phyloP scores from a whole-genome alignment of 345 rosid species.

The Eutrema yunnanense region DNA sequence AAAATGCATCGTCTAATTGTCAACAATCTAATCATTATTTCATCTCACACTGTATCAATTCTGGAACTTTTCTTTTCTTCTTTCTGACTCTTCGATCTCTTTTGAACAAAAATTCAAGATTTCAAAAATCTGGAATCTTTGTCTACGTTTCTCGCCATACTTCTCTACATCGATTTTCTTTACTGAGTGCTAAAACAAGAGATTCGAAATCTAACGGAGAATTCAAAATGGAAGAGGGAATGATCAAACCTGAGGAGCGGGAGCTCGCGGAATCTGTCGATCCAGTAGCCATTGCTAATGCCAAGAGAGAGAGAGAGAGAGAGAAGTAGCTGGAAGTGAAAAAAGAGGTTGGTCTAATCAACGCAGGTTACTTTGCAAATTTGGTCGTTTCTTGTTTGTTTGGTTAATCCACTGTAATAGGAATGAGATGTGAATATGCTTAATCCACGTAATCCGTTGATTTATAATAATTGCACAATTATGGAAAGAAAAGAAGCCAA shows the following conservation, averaged over 20 bases:
- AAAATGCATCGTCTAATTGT: not conserved
- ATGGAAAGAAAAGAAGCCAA: not conserved
- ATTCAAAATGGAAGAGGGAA: not conserved
- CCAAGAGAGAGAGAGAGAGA: not conserved
- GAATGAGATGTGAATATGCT: conserved; percentile 3
- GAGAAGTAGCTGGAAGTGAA: not conserved
- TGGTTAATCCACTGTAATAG: not conserved
- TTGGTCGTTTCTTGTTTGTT: conserved; percentile 13
- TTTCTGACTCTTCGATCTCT: not conserved
- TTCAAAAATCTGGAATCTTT: not conserved
- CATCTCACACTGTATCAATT: not conserved
- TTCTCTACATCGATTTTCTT: too few relatives aligned
- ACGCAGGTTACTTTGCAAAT: not conserved
- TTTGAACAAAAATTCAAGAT: not conserved
- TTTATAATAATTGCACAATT: not conserved
- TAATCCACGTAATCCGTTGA: conserved; percentile 8
- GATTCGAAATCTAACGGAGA: not conserved
- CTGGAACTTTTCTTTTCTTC: not conserved
- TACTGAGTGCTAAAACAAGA: too few relatives aligned
- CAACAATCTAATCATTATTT: conserved; percentile 18
- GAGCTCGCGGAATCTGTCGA: conserved; percentile 13
- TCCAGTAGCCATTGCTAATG: conserved; percentile 16
- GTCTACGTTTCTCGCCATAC: not conserved
- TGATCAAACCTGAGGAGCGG: conserved; percentile 22
- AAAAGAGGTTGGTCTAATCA: not conserved